phyloP scores from a whole-genome alignment of 2,329 filamentous ascomycete genomes.

The Fusarium falciforme region DNA sequence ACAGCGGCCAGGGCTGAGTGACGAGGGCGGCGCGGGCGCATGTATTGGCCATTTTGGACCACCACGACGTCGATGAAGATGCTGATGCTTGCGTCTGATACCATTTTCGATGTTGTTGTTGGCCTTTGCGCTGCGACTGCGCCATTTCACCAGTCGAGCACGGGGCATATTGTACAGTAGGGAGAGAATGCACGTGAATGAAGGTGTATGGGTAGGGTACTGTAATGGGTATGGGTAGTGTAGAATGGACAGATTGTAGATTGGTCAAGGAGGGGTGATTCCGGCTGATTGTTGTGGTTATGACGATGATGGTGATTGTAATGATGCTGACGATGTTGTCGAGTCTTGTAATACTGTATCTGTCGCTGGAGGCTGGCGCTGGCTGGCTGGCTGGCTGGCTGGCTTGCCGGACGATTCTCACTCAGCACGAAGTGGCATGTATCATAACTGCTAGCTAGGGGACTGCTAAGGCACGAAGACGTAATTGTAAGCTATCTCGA shows the following conservation, averaged over 20 bases:
- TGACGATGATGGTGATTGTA: background rate
- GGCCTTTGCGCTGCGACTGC: slow-evolving; percentile 21
- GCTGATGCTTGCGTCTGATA: slow-evolving; percentile 25
- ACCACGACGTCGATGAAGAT: slow-evolving; percentile 14
- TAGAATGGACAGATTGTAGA: background rate
- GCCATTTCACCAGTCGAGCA: background rate
- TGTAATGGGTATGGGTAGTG: background rate
- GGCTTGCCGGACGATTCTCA: background rate
- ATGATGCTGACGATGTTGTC: background rate
- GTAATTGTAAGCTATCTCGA: slow-evolving; percentile 34
- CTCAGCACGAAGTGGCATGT: background rate
- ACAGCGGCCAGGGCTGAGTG: slow-evolving; percentile 42
- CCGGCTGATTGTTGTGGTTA: background rate
- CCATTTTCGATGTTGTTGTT: slow-evolving; percentile 12
- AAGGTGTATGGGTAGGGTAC: background rate
- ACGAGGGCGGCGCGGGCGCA: slow-evolving; percentile 19
- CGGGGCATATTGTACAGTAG: background rate
- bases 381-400: background rate
- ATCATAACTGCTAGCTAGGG: slow-evolving; percentile 1
- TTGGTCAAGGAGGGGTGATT: background rate
- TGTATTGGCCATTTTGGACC: slow-evolving; percentile 18
- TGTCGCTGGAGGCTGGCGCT: background rate
- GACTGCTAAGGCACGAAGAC: slow-evolving; percentile 27
- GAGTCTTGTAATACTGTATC: background rate
- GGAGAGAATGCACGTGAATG: slow-evolving; percentile 14